Evolutionary conservation across 2,329 filamentous ascomycete genomes (phyloP).

Genomic region (Nothomitra cinnamomea): DNA sequence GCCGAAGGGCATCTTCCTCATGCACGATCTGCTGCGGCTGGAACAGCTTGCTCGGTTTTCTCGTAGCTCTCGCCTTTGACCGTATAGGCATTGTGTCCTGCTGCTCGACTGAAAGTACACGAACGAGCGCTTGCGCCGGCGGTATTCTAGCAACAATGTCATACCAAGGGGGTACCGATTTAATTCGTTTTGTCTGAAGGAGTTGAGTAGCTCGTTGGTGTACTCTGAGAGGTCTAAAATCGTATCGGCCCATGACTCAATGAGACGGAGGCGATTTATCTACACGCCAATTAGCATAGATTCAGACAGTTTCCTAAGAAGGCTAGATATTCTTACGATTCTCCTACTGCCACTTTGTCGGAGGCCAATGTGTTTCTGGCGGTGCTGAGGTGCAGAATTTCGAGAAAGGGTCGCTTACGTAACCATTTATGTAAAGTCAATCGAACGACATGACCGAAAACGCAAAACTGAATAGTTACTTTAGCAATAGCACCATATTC

Average conservation of each 20-base stretch:
- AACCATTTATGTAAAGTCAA: no score
- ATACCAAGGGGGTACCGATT: conserved; percentile 36
- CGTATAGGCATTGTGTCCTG: conserved; percentile 8
- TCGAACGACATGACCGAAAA: no score
- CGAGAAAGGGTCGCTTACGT: no score
- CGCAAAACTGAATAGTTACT: no score
- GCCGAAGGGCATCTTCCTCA: conserved; percentile 66
- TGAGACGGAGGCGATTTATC: conserved; percentile 19
- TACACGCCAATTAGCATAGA: conserved; percentile 19
- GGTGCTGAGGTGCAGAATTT: no score
- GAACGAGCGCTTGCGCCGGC: conserved; percentile 40
- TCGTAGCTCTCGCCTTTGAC: conserved; percentile 29
- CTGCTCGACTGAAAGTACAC: conserved; percentile 34
- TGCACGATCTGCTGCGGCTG: conserved; percentile 62
- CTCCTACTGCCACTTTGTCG: not conserved
- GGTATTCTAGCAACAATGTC: conserved; percentile 38
- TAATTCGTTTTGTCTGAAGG: conserved; percentile 26
- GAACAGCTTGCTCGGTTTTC: conserved; percentile 61
- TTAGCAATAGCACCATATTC: no score
- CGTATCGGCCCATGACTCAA: conserved; percentile 31
- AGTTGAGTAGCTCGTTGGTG: conserved; percentile 34
- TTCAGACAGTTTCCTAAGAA: not conserved
- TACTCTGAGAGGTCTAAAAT: conserved; percentile 33
- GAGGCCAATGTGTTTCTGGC: no score
- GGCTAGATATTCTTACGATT: not conserved